Evolutionary conservation across 2,329 filamentous ascomycete genomes (phyloP), one percentile per base, ranked within the genome.

Genomic region (Coniochaeta ligniaria): DNA sequence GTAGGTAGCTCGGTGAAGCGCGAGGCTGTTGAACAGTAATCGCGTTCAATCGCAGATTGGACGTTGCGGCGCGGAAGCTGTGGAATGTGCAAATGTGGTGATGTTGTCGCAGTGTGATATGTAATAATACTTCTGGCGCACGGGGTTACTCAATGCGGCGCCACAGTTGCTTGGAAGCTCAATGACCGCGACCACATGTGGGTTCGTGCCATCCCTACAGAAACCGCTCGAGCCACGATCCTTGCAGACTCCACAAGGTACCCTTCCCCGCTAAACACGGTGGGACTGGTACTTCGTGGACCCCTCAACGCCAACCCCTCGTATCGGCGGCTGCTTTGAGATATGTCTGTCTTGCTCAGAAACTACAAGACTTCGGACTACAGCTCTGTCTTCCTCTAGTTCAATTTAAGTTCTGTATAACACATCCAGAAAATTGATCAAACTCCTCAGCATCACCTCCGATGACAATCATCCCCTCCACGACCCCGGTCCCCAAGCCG

Each of bases 391-490:
- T 36, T 11, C 3, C 38, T 41, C 6, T 41, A n/a, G n/a, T n/a
- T n/a, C n/a, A n/a, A n/a, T n/a, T n/a, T n/a, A n/a, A n/a, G n/a
- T n/a, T n/a, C n/a, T n/a, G n/a, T n/a, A n/a, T n/a, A n/a, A n/a
- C n/a, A n/a, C n/a, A n/a, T n/a, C n/a, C n/a, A n/a, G n/a, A n/a
- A n/a, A n/a, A n/a, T n/a, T n/a, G n/a, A 6, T 41, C 35, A 38
- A 17, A 38, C 16, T 38, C n/a, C n/a, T n/a, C n/a, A n/a, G n/a
- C n/a, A n/a, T n/a, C n/a, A 20, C 28, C 58, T 31, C 22, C 58
- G 41, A 72, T 73, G 70, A 61, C 71, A 31, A 59, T 70, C 22
- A 68, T 70, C 24, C 70, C 70, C 28, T 61, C 66, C 50, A 75
- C 72, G 24, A 70, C 71, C 2, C 69, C 72, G 12, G 70, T 67